Conservation (phyloP, 257 asterid genomes). For the Jasminum sambac region DNA sequence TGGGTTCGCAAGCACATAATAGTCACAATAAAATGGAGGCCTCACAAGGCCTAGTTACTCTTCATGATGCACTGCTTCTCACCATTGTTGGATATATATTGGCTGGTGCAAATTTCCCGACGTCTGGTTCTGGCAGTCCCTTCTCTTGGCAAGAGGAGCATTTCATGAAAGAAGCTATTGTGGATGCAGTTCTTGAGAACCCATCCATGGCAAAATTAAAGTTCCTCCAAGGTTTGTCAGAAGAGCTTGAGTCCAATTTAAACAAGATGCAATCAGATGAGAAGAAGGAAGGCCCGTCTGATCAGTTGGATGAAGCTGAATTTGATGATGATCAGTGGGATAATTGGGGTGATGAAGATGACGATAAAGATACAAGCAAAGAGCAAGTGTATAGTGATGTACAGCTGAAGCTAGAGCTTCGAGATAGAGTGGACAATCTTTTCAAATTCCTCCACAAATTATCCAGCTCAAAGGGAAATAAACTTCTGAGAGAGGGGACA, state of each 20-base stretch:
- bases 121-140: conserved; percentile 87
- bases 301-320: conserved; percentile 44
- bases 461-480: conserved; percentile 56
- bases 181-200: conserved; percentile 87
- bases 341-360: conserved; percentile 76
- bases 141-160: conserved; percentile 99
- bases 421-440: conserved; percentile 86
- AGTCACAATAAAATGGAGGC: conserved; percentile 32
- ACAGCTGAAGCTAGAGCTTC: conserved; percentile 88
- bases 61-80: conserved; percentile 81
- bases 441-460: conserved; percentile 86
- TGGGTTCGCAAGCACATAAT: conserved; percentile 46
- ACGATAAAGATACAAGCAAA: conserved; percentile 50
- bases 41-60: conserved; percentile 61
- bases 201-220: conserved; percentile 60
- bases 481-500: conserved; percentile 45
- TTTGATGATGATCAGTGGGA: conserved; percentile 93
- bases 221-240: conserved; percentile 72
- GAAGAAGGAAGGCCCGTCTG: conserved; percentile 42
- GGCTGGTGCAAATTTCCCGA: conserved; percentile 95
- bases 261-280: conserved; percentile 43
- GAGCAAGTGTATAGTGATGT: conserved; percentile 65
- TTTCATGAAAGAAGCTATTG: conserved; percentile 91
- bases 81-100: conserved; percentile 71
- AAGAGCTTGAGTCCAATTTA: conserved; percentile 58